Percentiles rank a stretch among this genome's conserved stretches.
These are phyloP conservation scores for Trichocladium uniseriatum DNA, from an alignment of 495 filamentous ascomycete species.

Conservation along the genomic window DNA sequence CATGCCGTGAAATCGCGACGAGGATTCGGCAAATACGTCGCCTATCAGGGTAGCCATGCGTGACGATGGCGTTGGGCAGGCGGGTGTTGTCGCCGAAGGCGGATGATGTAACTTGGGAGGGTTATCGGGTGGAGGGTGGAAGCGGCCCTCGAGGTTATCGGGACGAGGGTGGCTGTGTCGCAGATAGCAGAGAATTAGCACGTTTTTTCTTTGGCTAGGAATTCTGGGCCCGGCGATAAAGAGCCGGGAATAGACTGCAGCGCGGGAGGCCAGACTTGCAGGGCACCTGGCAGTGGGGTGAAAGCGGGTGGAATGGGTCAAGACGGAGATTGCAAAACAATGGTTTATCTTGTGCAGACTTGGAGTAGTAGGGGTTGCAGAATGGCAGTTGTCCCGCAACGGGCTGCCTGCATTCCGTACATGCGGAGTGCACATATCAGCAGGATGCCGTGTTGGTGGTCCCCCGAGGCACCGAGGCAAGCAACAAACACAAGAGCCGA, in stretches of 20 bases:
- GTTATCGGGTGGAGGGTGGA: constrained; percentile 14
- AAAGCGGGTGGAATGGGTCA: too few species aligned
- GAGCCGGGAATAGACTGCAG: too few species aligned
- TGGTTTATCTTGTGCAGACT: too few species aligned
- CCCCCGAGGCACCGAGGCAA: too few species aligned
- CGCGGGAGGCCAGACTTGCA: too few species aligned
- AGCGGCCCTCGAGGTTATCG: constrained; percentile 1
- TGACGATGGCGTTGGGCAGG: constrained; percentile 20
- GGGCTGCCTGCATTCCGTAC: too few species aligned
- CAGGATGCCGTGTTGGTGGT: too few species aligned
- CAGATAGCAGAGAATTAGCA: constrained; percentile 25
- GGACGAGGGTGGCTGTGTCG: constrained; percentile 19
- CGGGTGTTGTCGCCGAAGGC: not conserved
- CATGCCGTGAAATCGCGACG: constrained; percentile 39
- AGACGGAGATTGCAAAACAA: too few species aligned
- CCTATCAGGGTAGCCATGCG: constrained; percentile 42
- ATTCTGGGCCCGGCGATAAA: constrained; percentile 24
- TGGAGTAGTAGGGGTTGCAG: not conserved
- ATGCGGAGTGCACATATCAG: too few species aligned
- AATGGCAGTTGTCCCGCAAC: too few species aligned
- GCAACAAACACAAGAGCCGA: not conserved
- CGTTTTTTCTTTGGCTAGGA: constrained; percentile 10
- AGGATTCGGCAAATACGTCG: constrained; percentile 38
- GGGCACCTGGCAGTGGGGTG: too few species aligned
- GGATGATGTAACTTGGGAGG: not conserved